phyloP scores from a whole-genome alignment of 495 filamentous ascomycete species.

The Aspergillus egyptiacus region DNA sequence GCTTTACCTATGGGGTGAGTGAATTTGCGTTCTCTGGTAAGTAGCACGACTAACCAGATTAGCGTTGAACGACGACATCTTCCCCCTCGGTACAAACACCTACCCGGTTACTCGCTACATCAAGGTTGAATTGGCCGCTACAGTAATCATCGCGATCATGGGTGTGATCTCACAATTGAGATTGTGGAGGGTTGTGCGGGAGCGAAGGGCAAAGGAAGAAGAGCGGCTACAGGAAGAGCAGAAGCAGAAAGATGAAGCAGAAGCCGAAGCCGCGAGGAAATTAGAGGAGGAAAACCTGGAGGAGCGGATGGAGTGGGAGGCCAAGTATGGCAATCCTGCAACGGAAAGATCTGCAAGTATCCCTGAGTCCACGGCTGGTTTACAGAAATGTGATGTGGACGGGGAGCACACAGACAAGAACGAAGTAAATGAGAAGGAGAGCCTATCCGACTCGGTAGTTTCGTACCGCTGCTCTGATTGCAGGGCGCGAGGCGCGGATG shows the following conservation, averaged over 20 bases:
- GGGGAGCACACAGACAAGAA: conserved; percentile 23
- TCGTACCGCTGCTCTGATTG: conserved; percentile 23
- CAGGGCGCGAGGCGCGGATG: conserved; percentile 24
- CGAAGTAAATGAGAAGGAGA: conserved; percentile 34
- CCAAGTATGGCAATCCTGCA: conserved; percentile 54
- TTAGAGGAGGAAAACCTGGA: conserved; percentile 61
- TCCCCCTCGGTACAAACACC: conserved; percentile 65
- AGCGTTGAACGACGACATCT: conserved; percentile 72
- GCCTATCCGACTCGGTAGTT: conserved; percentile 22
- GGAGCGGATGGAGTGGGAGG: conserved; percentile 77
- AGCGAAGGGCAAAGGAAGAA: conserved; percentile 58
- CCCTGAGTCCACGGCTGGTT: conserved; percentile 28
- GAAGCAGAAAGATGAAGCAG: conserved; percentile 57
- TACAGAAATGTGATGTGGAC: conserved; percentile 21
- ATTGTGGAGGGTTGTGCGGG: conserved; percentile 81
- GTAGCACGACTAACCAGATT: conserved; percentile 8
- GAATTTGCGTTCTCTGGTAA: background rate
- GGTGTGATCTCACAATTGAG: conserved; percentile 80
- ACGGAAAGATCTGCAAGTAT: conserved; percentile 13
- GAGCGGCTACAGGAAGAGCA: conserved; percentile 50
- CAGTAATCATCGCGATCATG: conserved; percentile 63
- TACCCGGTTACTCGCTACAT: conserved; percentile 88
- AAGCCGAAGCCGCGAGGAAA: conserved; percentile 60
- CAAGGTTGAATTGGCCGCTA: conserved; percentile 74
- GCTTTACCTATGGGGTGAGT: conserved; percentile 83